Evolutionary conservation across 495 filamentous ascomycete species (phyloP).

Genomic region (Niebla homalea): DNA sequence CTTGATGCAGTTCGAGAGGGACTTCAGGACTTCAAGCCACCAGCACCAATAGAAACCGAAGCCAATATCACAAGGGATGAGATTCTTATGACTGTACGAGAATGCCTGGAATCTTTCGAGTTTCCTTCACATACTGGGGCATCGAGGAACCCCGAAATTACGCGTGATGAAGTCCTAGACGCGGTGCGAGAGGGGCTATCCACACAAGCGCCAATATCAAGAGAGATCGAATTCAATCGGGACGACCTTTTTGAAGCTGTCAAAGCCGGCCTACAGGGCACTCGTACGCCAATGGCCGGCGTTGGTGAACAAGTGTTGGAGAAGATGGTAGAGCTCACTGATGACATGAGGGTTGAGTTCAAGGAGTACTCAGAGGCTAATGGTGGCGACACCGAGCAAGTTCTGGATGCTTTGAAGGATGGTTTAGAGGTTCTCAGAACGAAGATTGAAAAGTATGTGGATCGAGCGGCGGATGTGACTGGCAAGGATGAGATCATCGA

Average conservation of each 20-base stretch:
- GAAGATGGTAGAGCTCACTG: slow-evolving; percentile 59
- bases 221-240: slow-evolving; percentile 47
- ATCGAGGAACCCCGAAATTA: slow-evolving; percentile 24
- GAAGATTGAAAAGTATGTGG: slow-evolving; percentile 71
- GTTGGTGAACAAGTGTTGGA: slow-evolving; percentile 56
- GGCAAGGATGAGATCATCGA: slow-evolving; percentile 69
- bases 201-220: slow-evolving; percentile 31
- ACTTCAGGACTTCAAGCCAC: slow-evolving; percentile 61
- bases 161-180: slow-evolving; percentile 39
- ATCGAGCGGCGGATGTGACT: slow-evolving; percentile 48
- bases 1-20: slow-evolving; percentile 70
- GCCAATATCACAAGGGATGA: slow-evolving; percentile 62
- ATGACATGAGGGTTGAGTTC: slow-evolving; percentile 58
- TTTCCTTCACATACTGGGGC: slow-evolving; percentile 31
- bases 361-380: slow-evolving; percentile 62
- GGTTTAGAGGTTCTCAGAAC: slow-evolving; percentile 66
- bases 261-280: slow-evolving; percentile 43
- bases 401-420: slow-evolving; percentile 74
- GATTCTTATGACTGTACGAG: slow-evolving; percentile 58
- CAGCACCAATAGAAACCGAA: slow-evolving; percentile 49
- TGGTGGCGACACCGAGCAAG: slow-evolving; percentile 64
- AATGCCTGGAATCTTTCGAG: slow-evolving; percentile 64
- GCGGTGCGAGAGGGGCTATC: slow-evolving; percentile 46
- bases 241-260: slow-evolving; percentile 57
- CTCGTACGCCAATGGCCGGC: slow-evolving; percentile 31